A percentile compares a stretch with the other conserved stretches of the same genome.
These are phyloP conservation scores for Pichia exigua DNA, from an alignment of 805 yeast genomes.

Conservation along the genomic window DNA sequence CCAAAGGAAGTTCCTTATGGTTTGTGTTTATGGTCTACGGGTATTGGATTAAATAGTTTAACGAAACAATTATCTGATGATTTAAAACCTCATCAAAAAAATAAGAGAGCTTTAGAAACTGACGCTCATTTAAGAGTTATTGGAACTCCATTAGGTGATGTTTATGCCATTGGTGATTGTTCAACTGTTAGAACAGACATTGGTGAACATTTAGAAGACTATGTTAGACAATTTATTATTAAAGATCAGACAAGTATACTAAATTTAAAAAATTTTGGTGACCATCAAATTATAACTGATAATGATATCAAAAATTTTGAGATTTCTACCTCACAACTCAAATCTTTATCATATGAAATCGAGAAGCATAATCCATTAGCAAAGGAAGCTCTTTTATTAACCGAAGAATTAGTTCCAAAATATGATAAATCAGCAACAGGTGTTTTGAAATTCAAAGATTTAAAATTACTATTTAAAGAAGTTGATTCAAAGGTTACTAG, in stretches of 20 bases:
- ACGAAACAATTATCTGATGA: slow-evolving; percentile 46
- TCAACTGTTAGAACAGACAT: slow-evolving; percentile 58
- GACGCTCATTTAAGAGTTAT: slow-evolving; percentile 64
- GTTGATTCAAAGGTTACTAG: slow-evolving; percentile 63
- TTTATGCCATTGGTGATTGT: slow-evolving; percentile 61
- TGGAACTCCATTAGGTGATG: slow-evolving; percentile 61
- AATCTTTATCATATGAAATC: slow-evolving; percentile 40
- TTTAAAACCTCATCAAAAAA: slow-evolving; percentile 43
- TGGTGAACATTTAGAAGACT: slow-evolving; percentile 75
- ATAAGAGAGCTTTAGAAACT: slow-evolving; percentile 66
- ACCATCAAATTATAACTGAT: slow-evolving; percentile 34
- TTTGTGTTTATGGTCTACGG: slow-evolving; percentile 69
- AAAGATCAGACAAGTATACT: slow-evolving; percentile 46
- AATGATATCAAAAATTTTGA: slow-evolving; percentile 43
- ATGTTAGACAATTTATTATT: slow-evolving; percentile 97
- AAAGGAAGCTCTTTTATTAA: slow-evolving; percentile 43
- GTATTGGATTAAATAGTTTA: slow-evolving; percentile 59
- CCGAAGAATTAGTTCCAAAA: slow-evolving; percentile 43
- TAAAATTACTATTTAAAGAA: slow-evolving; percentile 43
- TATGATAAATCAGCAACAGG: slow-evolving; percentile 44
- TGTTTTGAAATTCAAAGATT: slow-evolving; percentile 43
- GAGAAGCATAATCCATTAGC: slow-evolving; percentile 50
- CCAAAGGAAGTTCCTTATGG: slow-evolving; percentile 54
- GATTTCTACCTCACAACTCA: slow-evolving; percentile 41
- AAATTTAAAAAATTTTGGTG: slow-evolving; percentile 34